Evolutionary conservation across 2,329 filamentous ascomycete species (phyloP).

Genomic region (Trichoderma endophyticum): DNA sequence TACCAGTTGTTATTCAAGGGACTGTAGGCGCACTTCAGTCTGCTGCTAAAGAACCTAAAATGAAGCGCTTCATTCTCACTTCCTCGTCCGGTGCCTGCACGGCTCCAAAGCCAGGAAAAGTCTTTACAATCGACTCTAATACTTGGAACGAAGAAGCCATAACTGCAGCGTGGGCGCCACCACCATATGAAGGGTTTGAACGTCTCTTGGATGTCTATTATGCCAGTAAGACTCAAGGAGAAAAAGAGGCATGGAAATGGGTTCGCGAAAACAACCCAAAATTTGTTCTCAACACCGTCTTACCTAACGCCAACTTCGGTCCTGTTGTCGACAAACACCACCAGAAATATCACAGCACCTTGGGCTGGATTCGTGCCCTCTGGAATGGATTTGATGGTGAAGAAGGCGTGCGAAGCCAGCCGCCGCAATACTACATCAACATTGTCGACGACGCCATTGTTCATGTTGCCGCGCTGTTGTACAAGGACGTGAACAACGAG

Average conservation of each 20-base stretch:
- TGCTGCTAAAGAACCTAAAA: constrained; percentile 31
- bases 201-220: constrained; percentile 29
- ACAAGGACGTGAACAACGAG: not conserved
- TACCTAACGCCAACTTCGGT: constrained; percentile 31
- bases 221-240: constrained; percentile 38
- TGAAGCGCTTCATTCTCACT: constrained; percentile 42
- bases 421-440: not conserved
- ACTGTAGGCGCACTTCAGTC: constrained; percentile 33
- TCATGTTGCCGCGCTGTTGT: not conserved
- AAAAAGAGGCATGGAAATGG: constrained; percentile 40
- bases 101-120: constrained; percentile 23
- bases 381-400: not conserved
- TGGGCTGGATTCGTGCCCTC: not conserved
- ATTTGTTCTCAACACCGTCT: constrained; percentile 30
- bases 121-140: constrained; percentile 22
- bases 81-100: constrained; percentile 31
- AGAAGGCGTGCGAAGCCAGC: not conserved
- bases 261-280: constrained; percentile 27
- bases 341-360: constrained; percentile 15
- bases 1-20: constrained; percentile 34
- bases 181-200: constrained; percentile 30
- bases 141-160: constrained; percentile 36
- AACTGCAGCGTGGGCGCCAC: constrained; percentile 35
- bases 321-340: constrained; percentile 21
- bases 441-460: not conserved